These are phyloP conservation scores for Populus hybrid DNA, from an alignment of 441 rosid species.

Conservation along the genomic window DNA sequence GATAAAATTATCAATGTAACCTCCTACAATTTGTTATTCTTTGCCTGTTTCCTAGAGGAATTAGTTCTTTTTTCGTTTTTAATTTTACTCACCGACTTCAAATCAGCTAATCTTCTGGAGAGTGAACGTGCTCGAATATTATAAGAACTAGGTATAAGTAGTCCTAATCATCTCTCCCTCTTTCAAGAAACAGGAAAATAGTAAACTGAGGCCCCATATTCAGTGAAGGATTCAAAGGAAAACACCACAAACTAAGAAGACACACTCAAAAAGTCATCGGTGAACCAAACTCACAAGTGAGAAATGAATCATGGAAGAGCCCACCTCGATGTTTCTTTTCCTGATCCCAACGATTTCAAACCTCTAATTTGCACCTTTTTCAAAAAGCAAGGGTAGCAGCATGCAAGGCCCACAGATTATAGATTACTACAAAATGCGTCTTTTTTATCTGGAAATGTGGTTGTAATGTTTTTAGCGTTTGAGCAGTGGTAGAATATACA, in stretches of 20 bases:
- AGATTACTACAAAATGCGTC: conserved; percentile 14
- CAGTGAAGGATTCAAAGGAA: conserved; percentile 30
- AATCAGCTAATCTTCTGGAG: not conserved
- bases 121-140: not conserved
- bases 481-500: conserved; percentile 5
- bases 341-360: conserved; percentile 35
- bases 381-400: conserved; percentile 32
- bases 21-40: no score
- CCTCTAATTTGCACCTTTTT: conserved; percentile 30
- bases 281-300: conserved; percentile 17
- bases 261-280: conserved; percentile 9
- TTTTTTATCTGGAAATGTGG: conserved; percentile 24
- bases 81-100: not conserved
- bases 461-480: conserved; percentile 8
- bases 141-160: not conserved
- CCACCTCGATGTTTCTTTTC: conserved; percentile 35
- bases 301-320: conserved; percentile 37
- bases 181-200: not conserved
- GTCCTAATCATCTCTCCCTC: not conserved
- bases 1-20: not conserved
- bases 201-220: conserved; percentile 15
- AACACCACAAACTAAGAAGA: not conserved
- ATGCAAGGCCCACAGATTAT: not conserved
- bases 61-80: not conserved
- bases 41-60: not conserved